These are phyloP conservation scores for Crithidia sp. DNA, from an alignment of 208 protist species.

Conservation along the genomic window DNA sequence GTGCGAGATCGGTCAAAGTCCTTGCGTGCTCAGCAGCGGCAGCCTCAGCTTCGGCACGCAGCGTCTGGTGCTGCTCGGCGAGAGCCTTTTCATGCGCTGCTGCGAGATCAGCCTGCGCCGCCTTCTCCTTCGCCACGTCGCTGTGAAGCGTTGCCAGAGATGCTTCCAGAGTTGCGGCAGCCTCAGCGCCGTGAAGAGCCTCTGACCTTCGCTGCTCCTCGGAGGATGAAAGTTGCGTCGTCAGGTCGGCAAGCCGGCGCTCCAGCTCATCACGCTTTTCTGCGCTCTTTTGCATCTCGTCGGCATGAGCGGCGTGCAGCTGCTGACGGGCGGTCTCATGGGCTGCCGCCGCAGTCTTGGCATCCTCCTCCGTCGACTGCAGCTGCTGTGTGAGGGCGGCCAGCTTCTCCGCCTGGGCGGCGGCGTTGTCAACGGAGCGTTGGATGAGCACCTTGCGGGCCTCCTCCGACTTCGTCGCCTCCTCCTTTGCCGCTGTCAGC, in stretches of 20 bases:
- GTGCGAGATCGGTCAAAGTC: not conserved
- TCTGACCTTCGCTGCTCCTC: too few species aligned
- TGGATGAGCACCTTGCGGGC: not conserved
- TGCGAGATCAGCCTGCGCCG: not conserved
- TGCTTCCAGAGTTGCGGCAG: too few species aligned
- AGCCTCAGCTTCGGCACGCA: too few species aligned
- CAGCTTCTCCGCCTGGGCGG: constrained; percentile 7
- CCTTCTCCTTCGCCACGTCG: not conserved
- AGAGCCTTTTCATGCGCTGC: not conserved
- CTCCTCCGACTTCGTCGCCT: not conserved
- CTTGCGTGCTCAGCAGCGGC: not conserved
- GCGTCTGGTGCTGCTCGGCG: not conserved
- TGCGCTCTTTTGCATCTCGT: too few species aligned
- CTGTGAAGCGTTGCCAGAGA: not conserved
- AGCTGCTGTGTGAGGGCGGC: not conserved
- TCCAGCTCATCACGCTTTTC: too few species aligned
- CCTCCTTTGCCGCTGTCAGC: too few species aligned
- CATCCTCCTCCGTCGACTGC: constrained; percentile 2
- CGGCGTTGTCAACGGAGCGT: not conserved
- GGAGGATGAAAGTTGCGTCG: too few species aligned
- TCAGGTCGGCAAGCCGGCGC: too few species aligned
- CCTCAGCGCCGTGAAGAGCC: too few species aligned
- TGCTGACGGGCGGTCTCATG: not conserved
- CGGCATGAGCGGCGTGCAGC: too few species aligned
- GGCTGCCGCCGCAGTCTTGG: not conserved